These are phyloP conservation scores for Rhodotorula sp. DNA, from an alignment of 1,284 basidiomycete species.

Conservation along the genomic window DNA sequence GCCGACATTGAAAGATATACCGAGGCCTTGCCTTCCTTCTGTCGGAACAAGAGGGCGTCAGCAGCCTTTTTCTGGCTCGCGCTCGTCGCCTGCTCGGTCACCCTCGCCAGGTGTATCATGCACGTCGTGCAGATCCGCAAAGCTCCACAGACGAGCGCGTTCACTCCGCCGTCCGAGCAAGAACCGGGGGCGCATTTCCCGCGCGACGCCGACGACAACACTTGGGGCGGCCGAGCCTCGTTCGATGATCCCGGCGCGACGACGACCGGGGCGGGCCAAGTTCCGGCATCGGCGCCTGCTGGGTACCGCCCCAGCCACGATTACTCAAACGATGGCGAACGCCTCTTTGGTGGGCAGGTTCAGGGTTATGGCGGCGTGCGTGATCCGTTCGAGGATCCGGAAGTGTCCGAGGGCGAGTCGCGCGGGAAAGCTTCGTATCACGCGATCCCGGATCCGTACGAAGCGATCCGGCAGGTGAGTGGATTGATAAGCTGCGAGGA, in stretches of 20 bases:
- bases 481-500: too few species aligned
- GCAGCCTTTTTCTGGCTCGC: slow-evolving; percentile 45
- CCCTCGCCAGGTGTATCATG: slow-evolving; percentile 19
- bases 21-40: slow-evolving; percentile 36
- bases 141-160: slow-evolving; percentile 15
- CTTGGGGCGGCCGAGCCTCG: slow-evolving; percentile 13
- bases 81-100: slow-evolving; percentile 21
- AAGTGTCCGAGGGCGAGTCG: background rate
- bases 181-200: slow-evolving; percentile 5
- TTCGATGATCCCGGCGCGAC: background rate
- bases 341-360: slow-evolving; percentile 23
- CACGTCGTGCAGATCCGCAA: slow-evolving; percentile 17
- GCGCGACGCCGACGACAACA: slow-evolving; percentile 16
- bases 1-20: slow-evolving; percentile 38
- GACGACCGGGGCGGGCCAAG: background rate
- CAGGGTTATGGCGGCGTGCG: background rate
- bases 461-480: slow-evolving; percentile 32
- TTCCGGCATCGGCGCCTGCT: background rate
- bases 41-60: slow-evolving; percentile 41
- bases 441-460: slow-evolving; percentile 27
- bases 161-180: slow-evolving; percentile 10
- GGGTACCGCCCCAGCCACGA: slow-evolving; percentile 18
- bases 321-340: slow-evolving; percentile 8
- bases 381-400: slow-evolving; percentile 35
- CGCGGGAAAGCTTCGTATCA: background rate